Conservation (phyloP, 2,329 filamentous ascomycete genomes). For the Xylaria polymorpha region DNA sequence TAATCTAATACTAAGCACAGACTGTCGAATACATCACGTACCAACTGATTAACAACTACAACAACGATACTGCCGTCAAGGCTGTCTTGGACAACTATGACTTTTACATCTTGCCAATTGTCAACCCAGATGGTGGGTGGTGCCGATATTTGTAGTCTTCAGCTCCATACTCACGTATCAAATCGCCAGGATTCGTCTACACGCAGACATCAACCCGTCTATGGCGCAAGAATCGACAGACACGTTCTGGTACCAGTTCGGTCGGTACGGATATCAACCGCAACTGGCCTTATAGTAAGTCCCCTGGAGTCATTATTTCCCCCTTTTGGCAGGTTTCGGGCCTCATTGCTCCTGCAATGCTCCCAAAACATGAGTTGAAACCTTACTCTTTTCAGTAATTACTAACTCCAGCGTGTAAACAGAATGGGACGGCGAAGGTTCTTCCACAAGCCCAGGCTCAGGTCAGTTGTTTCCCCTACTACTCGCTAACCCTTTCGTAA, state of each 20-base stretch:
- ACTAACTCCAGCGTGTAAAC: too few relatives aligned
- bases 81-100: slow-evolving; percentile 66
- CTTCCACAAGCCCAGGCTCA: slow-evolving; percentile 60
- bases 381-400: too few relatives aligned
- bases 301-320: too few relatives aligned
- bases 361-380: too few relatives aligned
- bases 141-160: background rate
- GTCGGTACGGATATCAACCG: slow-evolving; percentile 64
- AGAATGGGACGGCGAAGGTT: slow-evolving; percentile 55
- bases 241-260: slow-evolving; percentile 54
- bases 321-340: too few relatives aligned
- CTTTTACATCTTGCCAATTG: slow-evolving; percentile 67
- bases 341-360: too few relatives aligned
- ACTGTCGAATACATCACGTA: slow-evolving; percentile 62
- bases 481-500: background rate
- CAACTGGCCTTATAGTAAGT: slow-evolving; percentile 60
- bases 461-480: slow-evolving; percentile 38
- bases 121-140: slow-evolving; percentile 63
- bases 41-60: slow-evolving; percentile 59
- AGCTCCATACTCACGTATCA: slow-evolving; percentile 26
- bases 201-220: slow-evolving; percentile 61
- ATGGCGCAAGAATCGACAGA: slow-evolving; percentile 66
- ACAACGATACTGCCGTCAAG: slow-evolving; percentile 54
- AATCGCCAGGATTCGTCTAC: slow-evolving; percentile 60
- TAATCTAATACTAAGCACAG: slow-evolving; percentile 38